These are phyloP conservation scores for Russula earlei DNA, from an alignment of 768 basidiomycete species.

Conservation along the genomic window DNA sequence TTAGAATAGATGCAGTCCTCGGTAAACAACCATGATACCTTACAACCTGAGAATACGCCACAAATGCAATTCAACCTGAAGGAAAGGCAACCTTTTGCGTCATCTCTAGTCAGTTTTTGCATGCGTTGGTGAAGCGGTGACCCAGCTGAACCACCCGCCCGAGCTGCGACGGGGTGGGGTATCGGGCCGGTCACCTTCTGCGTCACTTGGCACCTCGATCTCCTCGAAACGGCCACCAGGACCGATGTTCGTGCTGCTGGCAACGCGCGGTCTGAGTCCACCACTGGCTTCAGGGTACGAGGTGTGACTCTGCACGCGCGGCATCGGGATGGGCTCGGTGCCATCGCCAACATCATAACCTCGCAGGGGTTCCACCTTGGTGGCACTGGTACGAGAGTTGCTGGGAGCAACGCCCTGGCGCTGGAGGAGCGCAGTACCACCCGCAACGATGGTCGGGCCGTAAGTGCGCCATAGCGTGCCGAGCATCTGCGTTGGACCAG, in stretches of 20 bases:
- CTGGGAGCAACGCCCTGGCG: conserved; percentile 39
- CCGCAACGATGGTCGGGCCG: conserved; percentile 61
- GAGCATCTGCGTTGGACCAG: conserved; percentile 57
- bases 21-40: too few species aligned
- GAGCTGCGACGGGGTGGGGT: not conserved
- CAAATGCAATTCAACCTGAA: not conserved
- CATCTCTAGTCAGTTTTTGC: conserved; percentile 3
- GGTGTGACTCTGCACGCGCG: conserved; percentile 36
- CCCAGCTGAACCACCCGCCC: conserved; percentile 20
- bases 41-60: too few species aligned
- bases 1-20: not conserved
- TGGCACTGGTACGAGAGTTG: not conserved
- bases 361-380: not conserved
- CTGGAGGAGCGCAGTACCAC: conserved; percentile 52
- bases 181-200: conserved; percentile 40
- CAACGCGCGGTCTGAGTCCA: conserved; percentile 15
- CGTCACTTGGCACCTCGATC: conserved; percentile 61
- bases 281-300: conserved; percentile 24
- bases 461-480: conserved; percentile 70
- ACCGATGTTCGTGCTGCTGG: conserved; percentile 2
- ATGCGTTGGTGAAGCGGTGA: not conserved
- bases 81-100: not conserved
- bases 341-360: conserved; percentile 16
- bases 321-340: conserved; percentile 24
- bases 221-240: conserved; percentile 49